Percentiles rank a stretch among this genome's conserved stretches.
phyloP scores from a whole-genome alignment of 1,284 basidiomycete genomes.

The Cryptococcus neoformans region DNA sequence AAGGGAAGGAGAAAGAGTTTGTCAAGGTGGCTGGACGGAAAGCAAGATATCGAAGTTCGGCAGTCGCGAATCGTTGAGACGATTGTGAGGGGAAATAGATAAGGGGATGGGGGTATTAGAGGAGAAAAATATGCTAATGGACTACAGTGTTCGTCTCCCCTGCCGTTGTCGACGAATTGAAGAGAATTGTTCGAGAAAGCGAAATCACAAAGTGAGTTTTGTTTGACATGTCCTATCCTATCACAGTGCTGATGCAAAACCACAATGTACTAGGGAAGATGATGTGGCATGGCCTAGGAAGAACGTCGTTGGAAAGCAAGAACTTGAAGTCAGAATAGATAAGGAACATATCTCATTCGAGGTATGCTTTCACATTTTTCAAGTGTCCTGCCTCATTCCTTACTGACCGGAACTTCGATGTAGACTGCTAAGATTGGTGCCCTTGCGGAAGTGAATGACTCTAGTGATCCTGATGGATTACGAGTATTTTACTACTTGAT shows the following conservation, averaged over 20 bases:
- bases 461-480: constrained; percentile 94
- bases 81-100: background rate
- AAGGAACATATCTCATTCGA: constrained; percentile 98
- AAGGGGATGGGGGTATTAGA: background rate
- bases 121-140: background rate
- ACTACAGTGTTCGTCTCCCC: constrained; percentile 87
- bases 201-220: constrained; percentile 85
- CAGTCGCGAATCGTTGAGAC: background rate
- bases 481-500: constrained; percentile 99
- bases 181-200: constrained; percentile 88
- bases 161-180: constrained; percentile 86
- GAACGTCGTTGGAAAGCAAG: constrained; percentile 96
- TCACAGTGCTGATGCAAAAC: background rate
- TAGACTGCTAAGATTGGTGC: constrained; percentile 98
- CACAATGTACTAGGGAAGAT: constrained; percentile 70
- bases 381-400: background rate
- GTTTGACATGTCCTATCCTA: background rate
- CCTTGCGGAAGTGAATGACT: constrained; percentile 93
- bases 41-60: background rate
- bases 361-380: constrained; percentile 55
- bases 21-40: too few species aligned
- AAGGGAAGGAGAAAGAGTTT: too few species aligned
- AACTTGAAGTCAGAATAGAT: constrained; percentile 90
- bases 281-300: constrained; percentile 98
- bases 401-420: background rate